Percentiles rank a stretch among this genome's conserved stretches.
These are phyloP conservation scores for Penicillium turbatum DNA, from an alignment of 495 filamentous ascomycete species.

Conservation along the genomic window DNA sequence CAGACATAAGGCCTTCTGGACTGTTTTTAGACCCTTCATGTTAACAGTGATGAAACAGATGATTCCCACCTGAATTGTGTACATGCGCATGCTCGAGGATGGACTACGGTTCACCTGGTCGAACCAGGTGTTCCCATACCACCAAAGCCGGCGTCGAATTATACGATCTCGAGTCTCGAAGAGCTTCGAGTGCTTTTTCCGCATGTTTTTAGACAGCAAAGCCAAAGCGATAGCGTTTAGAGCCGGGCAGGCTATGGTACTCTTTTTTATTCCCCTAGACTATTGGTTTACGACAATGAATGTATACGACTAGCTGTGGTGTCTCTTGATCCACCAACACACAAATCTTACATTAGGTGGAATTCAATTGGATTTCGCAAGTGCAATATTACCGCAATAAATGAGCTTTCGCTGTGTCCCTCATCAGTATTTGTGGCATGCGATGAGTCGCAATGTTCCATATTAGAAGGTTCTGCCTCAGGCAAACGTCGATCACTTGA, in stretches of 20 bases:
- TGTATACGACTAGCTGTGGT: slow-evolving; percentile 8
- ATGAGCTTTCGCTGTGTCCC: background rate
- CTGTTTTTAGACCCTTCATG: background rate
- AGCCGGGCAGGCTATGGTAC: slow-evolving; percentile 2
- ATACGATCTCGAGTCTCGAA: slow-evolving; percentile 65
- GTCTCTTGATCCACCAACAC: background rate
- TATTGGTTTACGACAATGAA: slow-evolving; percentile 7
- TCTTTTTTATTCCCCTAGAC: background rate
- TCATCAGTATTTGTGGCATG: background rate
- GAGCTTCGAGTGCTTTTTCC: slow-evolving; percentile 72
- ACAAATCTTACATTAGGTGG: background rate
- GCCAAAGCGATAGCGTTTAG: slow-evolving; percentile 4
- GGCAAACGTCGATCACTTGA: slow-evolving; percentile 15
- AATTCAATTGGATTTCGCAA: background rate
- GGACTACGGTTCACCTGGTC: slow-evolving; percentile 76
- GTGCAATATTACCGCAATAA: background rate
- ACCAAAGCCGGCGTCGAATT: slow-evolving; percentile 54
- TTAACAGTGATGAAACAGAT: slow-evolving; percentile 48
- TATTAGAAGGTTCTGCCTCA: slow-evolving; percentile 15
- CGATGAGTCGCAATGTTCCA: background rate
- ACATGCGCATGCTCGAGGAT: slow-evolving; percentile 68
- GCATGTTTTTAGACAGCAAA: slow-evolving; percentile 60
- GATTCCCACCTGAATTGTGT: slow-evolving; percentile 75
- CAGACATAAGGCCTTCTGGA: background rate
- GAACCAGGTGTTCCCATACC: slow-evolving; percentile 63